Conservation (phyloP, 257 asterid genomes). For the Primulina tabacum region DNA sequence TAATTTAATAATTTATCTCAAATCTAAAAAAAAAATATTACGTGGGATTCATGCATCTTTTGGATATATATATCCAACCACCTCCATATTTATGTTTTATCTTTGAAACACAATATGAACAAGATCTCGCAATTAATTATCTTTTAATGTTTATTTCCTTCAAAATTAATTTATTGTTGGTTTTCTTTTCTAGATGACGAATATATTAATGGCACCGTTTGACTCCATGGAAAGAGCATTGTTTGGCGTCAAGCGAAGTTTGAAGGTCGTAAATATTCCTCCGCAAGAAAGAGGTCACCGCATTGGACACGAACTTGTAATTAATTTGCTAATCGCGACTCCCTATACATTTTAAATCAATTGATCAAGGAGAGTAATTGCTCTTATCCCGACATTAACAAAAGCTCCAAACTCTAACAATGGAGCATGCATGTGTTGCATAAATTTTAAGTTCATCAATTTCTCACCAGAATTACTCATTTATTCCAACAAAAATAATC, state of each 20-base stretch:
- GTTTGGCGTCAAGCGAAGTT: not conserved
- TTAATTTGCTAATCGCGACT: not conserved
- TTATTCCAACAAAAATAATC: too few relatives aligned
- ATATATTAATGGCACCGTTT: not conserved
- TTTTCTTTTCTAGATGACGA: not conserved
- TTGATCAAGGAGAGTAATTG: constrained; percentile 10
- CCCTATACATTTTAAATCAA: not conserved
- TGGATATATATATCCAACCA: too few relatives aligned
- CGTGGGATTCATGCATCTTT: not conserved
- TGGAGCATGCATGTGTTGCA: too few relatives aligned
- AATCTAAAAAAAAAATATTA: too few relatives aligned
- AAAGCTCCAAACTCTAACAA: constrained; percentile 6
- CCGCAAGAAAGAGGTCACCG: not conserved
- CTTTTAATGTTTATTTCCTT: not conserved
- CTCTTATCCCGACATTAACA: constrained; percentile 32
- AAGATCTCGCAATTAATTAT: not conserved
- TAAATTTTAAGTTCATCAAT: too few relatives aligned
- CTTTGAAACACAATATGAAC: not conserved
- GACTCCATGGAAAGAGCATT: not conserved
- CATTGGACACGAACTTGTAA: not conserved
- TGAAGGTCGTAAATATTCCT: not conserved
- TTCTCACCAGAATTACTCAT: too few relatives aligned
- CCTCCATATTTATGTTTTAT: too few relatives aligned
- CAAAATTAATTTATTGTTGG: not conserved
- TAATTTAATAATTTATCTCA: too few relatives aligned